Conservation (phyloP, 1,284 basidiomycete genomes). For the Phellopilus nigrolimitatus region DNA sequence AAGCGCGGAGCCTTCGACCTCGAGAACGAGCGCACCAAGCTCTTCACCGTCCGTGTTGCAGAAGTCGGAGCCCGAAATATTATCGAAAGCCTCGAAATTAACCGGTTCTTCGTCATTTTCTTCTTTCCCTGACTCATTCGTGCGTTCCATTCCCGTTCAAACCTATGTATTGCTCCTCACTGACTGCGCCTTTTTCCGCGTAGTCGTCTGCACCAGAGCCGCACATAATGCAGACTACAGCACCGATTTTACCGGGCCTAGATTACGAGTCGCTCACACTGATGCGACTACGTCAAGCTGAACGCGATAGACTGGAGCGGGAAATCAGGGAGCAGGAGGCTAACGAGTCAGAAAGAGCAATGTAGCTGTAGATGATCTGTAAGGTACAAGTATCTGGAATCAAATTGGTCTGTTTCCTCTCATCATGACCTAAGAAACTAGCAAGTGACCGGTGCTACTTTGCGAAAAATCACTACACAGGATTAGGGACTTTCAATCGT, state of each 20-base stretch:
- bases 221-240: conserved; percentile 26
- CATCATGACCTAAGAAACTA: no score
- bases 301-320: conserved; percentile 67
- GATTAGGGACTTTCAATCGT: no score
- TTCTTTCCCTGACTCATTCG: conserved; percentile 57
- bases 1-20: conserved; percentile 26
- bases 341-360: conserved; percentile 5
- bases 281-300: conserved; percentile 76
- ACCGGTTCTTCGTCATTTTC: conserved; percentile 35
- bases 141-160: conserved; percentile 31
- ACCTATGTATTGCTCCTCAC: neutral
- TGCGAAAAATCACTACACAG: no score
- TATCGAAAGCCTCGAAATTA: conserved; percentile 19
- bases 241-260: conserved; percentile 37
- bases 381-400: no score
- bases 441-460: no score
- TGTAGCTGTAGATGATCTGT: no score
- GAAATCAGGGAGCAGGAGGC: conserved; percentile 59
- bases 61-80: conserved; percentile 2
- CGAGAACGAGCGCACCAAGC: conserved; percentile 8
- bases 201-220: conserved; percentile 27
- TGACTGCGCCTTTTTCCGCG: conserved; percentile 25
- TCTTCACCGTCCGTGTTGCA: conserved; percentile 8
- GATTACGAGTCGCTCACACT: conserved; percentile 82
- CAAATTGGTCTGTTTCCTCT: no score